Base-by-base conservation (phyloP, 2,329 filamentous ascomycete genomes). In the Colletotrichum navitas region DNA sequence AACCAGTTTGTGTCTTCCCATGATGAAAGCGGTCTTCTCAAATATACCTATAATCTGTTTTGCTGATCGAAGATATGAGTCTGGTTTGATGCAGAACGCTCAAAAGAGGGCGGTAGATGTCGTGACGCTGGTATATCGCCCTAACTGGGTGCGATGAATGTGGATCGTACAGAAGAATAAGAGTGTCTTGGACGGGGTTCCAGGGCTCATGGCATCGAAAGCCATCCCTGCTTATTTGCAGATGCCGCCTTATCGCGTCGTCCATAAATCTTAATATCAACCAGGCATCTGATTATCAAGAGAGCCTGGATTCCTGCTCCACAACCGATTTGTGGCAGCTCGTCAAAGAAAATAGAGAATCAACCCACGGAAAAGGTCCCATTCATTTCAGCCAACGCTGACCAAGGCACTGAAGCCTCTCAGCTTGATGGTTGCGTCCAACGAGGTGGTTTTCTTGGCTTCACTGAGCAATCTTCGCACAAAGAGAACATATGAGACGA, bases 381-480 rank as follows among this genome's bases (percentile, higher is more conserved):
- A 24, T 11, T 8, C 58, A 21, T 72, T 66, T 34, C 24, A 70
- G 41, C 14, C 47, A 11, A 66, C 56, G 66, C 32, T 70, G 16
- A 51, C 34, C 32, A 47, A 21, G 10, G 59, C 70, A 16, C 60
- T 70, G 47, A 62, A 66, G 34, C 34, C 56, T 56, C 66, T 62
- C 12, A 52, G 34, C 45, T 16, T 59, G 51, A 71, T 63, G 45
- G 63, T 68, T 41, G 62, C 63, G 52, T 71, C 63, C 11, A 54
- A 73, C 11, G 59, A 72, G 29, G 32, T 49, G 1, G 59, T 73
- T 3, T 54, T 49, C 29, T 39, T 34, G 2, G 67, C 43, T 1
- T 63, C 51, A 43, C 43, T 66, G 41, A 34, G 71, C 18, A 62
- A 55, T 10, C 34, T 66, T 5, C 61, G 56, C 24, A 59, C 65